Evolutionary conservation across 192 early-diverging fungal species (phyloP).

Genomic region (Coemansia sp.): DNA sequence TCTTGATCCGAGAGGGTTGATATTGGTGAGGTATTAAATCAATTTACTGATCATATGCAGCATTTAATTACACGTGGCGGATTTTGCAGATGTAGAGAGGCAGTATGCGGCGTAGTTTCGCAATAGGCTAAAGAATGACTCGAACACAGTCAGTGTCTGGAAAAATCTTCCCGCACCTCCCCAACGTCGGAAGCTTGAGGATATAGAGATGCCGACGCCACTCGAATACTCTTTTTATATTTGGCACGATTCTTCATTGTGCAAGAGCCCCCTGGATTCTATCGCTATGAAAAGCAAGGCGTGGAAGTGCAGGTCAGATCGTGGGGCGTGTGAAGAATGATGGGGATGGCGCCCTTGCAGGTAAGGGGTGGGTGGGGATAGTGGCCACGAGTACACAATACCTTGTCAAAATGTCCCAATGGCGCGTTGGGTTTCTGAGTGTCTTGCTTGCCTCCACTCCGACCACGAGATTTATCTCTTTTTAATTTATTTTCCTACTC

Average conservation of each 20-base stretch:
- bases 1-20: background rate
- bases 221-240: too few relatives aligned
- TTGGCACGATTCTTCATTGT: too few relatives aligned
- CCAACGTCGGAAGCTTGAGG: background rate
- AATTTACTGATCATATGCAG: background rate
- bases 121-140: background rate
- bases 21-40: background rate
- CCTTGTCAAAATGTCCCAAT: background rate
- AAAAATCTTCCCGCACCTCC: background rate
- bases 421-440: background rate
- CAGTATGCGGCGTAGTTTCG: background rate
- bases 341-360: background rate
- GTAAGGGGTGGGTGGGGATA: background rate
- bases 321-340: background rate
- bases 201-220: background rate
- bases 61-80: background rate
- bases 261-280: too few relatives aligned
- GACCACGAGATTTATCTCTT: background rate
- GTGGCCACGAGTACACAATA: conserved; percentile 4
- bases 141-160: background rate
- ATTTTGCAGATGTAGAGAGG: background rate
- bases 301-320: background rate
- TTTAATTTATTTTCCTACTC: background rate
- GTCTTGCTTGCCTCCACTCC: background rate
- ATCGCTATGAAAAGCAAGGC: background rate